Percentiles rank a stretch among this genome's conserved stretches.
These are phyloP conservation scores for Neurospora sp. DNA, from an alignment of 495 filamentous ascomycete species.

Conservation along the genomic window DNA sequence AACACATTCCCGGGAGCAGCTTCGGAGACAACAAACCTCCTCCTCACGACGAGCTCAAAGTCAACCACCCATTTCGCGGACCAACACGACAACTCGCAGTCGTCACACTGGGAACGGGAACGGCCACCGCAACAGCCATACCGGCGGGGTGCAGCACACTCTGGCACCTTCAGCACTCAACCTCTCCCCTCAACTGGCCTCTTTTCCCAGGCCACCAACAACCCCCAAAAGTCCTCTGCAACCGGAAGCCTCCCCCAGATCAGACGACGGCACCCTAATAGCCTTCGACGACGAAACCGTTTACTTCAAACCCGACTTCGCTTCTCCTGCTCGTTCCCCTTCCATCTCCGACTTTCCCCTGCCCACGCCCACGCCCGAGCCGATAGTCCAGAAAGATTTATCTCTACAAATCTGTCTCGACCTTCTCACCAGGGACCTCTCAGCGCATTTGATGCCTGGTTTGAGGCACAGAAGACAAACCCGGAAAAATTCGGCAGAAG, in stretches of 20 bases:
- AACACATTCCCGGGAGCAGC: not conserved
- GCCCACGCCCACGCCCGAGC: not conserved
- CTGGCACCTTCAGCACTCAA: not conserved
- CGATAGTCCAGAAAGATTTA: not conserved
- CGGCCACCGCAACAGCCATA: not conserved
- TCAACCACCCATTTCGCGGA: not conserved
- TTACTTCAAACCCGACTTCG: slow-evolving; percentile 30
- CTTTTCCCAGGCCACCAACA: not conserved
- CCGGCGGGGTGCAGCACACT: not conserved
- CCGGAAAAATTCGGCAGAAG: not conserved
- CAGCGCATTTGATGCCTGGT: slow-evolving; percentile 15
- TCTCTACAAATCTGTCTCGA: slow-evolving; percentile 30
- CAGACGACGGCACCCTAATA: slow-evolving; percentile 36
- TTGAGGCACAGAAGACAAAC: not conserved
- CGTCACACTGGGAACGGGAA: not conserved
- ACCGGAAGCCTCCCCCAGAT: slow-evolving; percentile 19
- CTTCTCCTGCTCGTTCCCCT: slow-evolving; percentile 16
- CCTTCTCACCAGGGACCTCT: slow-evolving; percentile 32
- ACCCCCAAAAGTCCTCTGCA: slow-evolving; percentile 1
- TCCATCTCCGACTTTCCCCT: not conserved
- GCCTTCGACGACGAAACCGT: slow-evolving; percentile 31
- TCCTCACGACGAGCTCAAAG: not conserved
- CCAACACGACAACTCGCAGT: not conserved
- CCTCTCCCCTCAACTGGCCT: not conserved
- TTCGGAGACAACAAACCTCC: not conserved